Evolutionary conservation across 2,329 filamentous ascomycete genomes (phyloP).

Genomic region (Alternaria sp.): DNA sequence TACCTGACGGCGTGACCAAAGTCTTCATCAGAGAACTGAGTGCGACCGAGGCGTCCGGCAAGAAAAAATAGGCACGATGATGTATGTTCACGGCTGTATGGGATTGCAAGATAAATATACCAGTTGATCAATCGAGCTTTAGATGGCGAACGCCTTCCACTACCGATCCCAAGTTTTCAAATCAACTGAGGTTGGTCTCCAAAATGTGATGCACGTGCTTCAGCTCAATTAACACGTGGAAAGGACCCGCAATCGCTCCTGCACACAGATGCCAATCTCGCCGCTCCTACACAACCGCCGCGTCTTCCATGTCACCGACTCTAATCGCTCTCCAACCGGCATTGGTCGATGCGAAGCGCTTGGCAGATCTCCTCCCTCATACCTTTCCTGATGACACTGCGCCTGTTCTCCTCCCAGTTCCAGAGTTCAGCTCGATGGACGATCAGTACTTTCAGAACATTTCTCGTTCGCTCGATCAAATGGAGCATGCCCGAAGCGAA

Average conservation of each 20-base stretch:
- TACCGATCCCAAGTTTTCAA: not conserved
- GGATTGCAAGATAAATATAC: not conserved
- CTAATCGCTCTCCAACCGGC: not conserved
- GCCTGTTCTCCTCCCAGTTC: not conserved
- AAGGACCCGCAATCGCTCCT: not conserved
- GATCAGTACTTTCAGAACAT: not conserved
- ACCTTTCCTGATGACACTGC: not conserved
- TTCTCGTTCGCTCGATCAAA: not conserved
- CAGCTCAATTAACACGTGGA: not conserved
- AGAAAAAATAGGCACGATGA: constrained; percentile 62
- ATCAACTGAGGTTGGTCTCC: constrained; percentile 1
- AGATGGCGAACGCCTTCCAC: not conserved
- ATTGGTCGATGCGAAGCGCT: not conserved
- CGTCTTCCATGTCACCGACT: not conserved
- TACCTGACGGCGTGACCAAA: constrained; percentile 72
- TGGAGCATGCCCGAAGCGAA: not conserved
- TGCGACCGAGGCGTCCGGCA: constrained; percentile 87
- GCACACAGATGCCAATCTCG: not conserved
- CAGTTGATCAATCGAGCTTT: not conserved
- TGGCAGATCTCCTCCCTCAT: not conserved
- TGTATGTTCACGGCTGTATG: not conserved
- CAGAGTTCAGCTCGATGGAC: not conserved
- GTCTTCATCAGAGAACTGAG: constrained; percentile 83
- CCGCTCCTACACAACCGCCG: not conserved
- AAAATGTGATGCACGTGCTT: not conserved